Percentiles rank a stretch among this genome's conserved stretches.
Evolutionary conservation across 768 basidiomycete species (phyloP).

Genomic region (Naganishia vishniacii): DNA sequence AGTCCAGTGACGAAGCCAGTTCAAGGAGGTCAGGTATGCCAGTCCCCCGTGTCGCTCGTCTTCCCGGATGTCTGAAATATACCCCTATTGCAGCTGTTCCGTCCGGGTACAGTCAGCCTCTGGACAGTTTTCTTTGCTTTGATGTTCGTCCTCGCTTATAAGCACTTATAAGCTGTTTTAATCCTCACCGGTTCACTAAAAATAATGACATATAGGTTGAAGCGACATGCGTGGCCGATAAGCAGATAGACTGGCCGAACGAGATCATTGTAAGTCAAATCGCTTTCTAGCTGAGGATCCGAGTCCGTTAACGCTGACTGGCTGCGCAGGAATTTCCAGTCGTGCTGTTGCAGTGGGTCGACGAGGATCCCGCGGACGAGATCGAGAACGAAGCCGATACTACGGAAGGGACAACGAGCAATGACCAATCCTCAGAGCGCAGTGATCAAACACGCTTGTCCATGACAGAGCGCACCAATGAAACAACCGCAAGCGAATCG

Average conservation of each 20-base stretch:
- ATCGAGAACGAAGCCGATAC: not conserved
- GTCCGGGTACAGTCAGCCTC: slow-evolving; percentile 41
- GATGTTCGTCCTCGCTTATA: slow-evolving; percentile 55
- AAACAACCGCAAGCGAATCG: too few species aligned
- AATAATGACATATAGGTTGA: slow-evolving; percentile 32
- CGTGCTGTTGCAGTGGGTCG: slow-evolving; percentile 70
- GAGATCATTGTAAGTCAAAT: slow-evolving; percentile 83
- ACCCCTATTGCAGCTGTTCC: not conserved
- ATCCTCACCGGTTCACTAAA: not conserved
- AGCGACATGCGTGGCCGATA: slow-evolving; percentile 52
- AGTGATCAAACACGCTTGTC: too few species aligned
- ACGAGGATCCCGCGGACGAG: not conserved
- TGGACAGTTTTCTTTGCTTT: slow-evolving; percentile 76
- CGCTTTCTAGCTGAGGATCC: not conserved
- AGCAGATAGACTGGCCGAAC: slow-evolving; percentile 77
- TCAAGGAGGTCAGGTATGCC: not conserved
- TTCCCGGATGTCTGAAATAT: not conserved
- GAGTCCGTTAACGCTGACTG: slow-evolving; percentile 19
- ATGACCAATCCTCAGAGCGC: too few species aligned
- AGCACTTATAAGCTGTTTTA: not conserved
- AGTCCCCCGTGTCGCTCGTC: not conserved
- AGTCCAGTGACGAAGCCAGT: not conserved
- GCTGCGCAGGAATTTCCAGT: slow-evolving; percentile 80
- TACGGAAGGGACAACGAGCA: slow-evolving; percentile 51
- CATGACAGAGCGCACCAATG: too few species aligned